Percentiles rank a stretch among this genome's conserved stretches.
Conservation (phyloP, 257 asterid genomes). For the Petunia axillaris region DNA sequence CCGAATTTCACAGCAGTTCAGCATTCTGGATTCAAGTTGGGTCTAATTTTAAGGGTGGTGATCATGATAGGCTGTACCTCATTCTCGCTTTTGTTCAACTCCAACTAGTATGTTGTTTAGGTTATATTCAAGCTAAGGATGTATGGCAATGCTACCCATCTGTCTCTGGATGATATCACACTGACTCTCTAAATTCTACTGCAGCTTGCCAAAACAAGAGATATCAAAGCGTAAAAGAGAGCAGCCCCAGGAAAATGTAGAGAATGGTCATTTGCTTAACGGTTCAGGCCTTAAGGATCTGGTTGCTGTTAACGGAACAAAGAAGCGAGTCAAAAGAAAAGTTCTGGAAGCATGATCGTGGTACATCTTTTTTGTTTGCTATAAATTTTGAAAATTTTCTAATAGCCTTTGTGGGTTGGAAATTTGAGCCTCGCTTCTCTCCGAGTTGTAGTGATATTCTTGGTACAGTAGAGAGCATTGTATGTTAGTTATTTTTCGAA, state of each 20-base stretch:
- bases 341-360: slow-evolving; percentile 11
- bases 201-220: slow-evolving; percentile 51
- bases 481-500: too few species aligned
- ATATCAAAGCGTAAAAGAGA: slow-evolving; percentile 40
- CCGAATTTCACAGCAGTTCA: not conserved
- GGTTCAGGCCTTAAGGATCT: slow-evolving; percentile 28
- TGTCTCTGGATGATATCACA: not conserved
- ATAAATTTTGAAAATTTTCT: slow-evolving; percentile 11
- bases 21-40: not conserved
- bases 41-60: not conserved
- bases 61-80: slow-evolving; percentile 12
- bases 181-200: not conserved
- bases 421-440: not conserved
- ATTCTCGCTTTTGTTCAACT: not conserved
- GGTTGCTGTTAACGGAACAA: not conserved
- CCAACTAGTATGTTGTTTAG: not conserved
- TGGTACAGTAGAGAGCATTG: too few species aligned
- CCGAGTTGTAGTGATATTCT: not conserved
- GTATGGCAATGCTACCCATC: not conserved
- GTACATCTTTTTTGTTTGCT: not conserved
- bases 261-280: slow-evolving; percentile 28
- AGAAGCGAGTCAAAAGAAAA: slow-evolving; percentile 3
- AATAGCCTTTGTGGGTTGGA: not conserved
- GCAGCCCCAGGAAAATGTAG: slow-evolving; percentile 37
- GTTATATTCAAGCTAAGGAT: not conserved